These are phyloP conservation scores for Sporothrix variecibatus DNA, from an alignment of 2,329 filamentous ascomycete genomes.

Conservation along the genomic window DNA sequence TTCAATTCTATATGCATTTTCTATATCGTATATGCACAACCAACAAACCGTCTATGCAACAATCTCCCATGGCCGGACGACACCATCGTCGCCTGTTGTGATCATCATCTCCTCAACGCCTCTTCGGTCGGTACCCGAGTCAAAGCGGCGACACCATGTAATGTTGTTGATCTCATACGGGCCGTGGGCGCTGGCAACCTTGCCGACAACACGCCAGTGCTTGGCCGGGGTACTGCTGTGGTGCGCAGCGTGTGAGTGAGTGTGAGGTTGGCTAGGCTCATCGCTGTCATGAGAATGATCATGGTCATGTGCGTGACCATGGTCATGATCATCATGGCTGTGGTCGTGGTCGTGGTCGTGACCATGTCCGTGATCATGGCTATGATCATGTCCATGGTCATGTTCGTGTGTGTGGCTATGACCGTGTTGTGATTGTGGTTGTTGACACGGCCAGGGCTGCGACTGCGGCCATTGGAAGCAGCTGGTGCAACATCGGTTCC, in stretches of 20 bases:
- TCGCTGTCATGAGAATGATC: neutral
- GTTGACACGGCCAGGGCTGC: slow-evolving; percentile 4
- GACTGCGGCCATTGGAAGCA: slow-evolving; percentile 20
- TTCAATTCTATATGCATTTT: neutral
- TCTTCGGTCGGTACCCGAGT: slow-evolving; percentile 58
- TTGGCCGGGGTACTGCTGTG: slow-evolving; percentile 2
- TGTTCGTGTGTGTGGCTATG: slow-evolving; percentile 30
- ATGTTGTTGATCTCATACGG: slow-evolving; percentile 95
- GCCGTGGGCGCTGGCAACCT: slow-evolving; percentile 75
- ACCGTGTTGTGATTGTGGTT: slow-evolving; percentile 30
- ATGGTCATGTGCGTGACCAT: neutral
- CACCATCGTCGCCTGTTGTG: slow-evolving; percentile 89
- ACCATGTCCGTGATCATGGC: slow-evolving; percentile 29
- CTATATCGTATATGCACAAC: neutral
- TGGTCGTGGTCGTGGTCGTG: slow-evolving; percentile 13
- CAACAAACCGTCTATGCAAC: slow-evolving; percentile 2
- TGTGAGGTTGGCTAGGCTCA: neutral
- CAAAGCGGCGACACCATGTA: slow-evolving; percentile 79
- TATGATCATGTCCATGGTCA: slow-evolving; percentile 41
- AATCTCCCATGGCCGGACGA: slow-evolving; percentile 76
- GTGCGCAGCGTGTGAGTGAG: neutral
- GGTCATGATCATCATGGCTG: slow-evolving; percentile 44
- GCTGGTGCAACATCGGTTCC: neutral
- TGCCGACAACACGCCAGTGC: slow-evolving; percentile 71
- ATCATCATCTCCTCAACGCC: slow-evolving; percentile 79